Evolutionary conservation across 1,284 basidiomycete species (phyloP).

Genomic region (Malassezia equina): DNA sequence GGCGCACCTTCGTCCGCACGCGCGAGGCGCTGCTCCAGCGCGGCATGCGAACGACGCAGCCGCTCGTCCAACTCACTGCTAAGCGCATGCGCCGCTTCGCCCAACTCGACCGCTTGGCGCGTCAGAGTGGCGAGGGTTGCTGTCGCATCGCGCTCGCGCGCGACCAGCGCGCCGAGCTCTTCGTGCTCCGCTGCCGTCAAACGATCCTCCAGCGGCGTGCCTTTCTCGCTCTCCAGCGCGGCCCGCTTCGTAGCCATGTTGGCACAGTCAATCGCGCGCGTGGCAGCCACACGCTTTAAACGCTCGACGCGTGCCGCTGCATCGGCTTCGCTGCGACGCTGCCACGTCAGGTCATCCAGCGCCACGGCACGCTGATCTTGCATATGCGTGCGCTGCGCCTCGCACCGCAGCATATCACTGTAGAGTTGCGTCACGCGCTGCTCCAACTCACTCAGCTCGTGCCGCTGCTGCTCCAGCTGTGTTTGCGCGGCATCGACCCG

Average conservation of each 20-base stretch:
- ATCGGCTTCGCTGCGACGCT: slow-evolving; percentile 64
- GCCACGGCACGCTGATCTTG: slow-evolving; percentile 62
- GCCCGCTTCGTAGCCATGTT: slow-evolving; percentile 56
- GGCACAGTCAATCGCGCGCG: slow-evolving; percentile 62
- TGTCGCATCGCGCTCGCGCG: slow-evolving; percentile 65
- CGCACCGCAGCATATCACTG: slow-evolving; percentile 64
- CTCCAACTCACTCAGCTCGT: slow-evolving; percentile 62
- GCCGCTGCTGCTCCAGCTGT: slow-evolving; percentile 64
- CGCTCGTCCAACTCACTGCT: slow-evolving; percentile 91
- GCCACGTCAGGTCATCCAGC: slow-evolving; percentile 57
- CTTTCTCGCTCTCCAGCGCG: slow-evolving; percentile 64
- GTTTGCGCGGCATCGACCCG: slow-evolving; percentile 62
- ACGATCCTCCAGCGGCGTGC: slow-evolving; percentile 63
- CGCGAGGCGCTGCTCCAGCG: slow-evolving; percentile 65
- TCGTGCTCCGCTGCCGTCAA: slow-evolving; percentile 65
- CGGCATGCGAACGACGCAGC: slow-evolving; percentile 65
- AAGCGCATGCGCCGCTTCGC: slow-evolving; percentile 65
- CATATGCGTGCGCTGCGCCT: slow-evolving; percentile 63
- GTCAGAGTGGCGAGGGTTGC: slow-evolving; percentile 62
- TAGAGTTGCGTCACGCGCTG: slow-evolving; percentile 72
- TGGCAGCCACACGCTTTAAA: slow-evolving; percentile 61
- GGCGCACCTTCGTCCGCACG: slow-evolving; percentile 55
- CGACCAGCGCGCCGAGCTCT: slow-evolving; percentile 61
- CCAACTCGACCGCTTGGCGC: slow-evolving; percentile 14
- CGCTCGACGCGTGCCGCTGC: slow-evolving; percentile 57